Evolutionary conservation across 805 yeast species (phyloP).

Genomic region (Ascoidea asiatica): DNA sequence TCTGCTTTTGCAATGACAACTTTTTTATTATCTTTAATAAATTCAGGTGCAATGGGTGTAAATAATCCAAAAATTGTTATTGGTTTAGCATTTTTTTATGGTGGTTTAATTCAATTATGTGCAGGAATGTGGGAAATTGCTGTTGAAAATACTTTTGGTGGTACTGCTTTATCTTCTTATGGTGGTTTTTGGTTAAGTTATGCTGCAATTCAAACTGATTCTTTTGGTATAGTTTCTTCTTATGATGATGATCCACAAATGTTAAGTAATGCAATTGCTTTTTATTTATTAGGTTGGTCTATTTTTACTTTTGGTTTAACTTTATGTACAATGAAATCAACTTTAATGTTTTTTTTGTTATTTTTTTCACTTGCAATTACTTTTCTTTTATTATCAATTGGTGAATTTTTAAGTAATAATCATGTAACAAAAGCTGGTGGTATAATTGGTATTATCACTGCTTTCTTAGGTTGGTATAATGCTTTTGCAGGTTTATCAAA

Average conservation of each 20-base stretch:
- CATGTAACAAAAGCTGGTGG: conserved; percentile 41
- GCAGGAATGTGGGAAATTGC: conserved; percentile 71
- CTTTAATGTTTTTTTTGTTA: conserved; percentile 45
- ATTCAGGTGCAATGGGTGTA: conserved; percentile 58
- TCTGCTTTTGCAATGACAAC: neutral
- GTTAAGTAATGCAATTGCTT: conserved; percentile 28
- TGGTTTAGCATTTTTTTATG: conserved; percentile 57
- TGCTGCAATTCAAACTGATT: conserved; percentile 49
- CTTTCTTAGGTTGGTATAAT: conserved; percentile 44
- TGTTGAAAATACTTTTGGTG: conserved; percentile 65
- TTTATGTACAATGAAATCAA: conserved; percentile 44
- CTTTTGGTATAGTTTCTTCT: conserved; percentile 39
- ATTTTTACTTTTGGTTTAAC: conserved; percentile 28
- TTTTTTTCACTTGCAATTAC: conserved; percentile 27
- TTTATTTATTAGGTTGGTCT: conserved; percentile 35
- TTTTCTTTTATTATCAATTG: conserved; percentile 28
- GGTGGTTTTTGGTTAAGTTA: conserved; percentile 74
- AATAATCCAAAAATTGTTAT: conserved; percentile 45
- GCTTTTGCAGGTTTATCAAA: conserved; percentile 53
- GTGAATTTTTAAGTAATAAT: conserved; percentile 30
- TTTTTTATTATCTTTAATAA: conserved; percentile 29
- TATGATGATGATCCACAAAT: conserved; percentile 28
- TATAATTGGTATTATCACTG: conserved; percentile 39
- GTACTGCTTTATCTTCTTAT: conserved; percentile 31
- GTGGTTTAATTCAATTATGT: conserved; percentile 56